Base-by-base conservation (phyloP, 306 rosid genomes). In the Heteromeles arbutifolia region DNA sequence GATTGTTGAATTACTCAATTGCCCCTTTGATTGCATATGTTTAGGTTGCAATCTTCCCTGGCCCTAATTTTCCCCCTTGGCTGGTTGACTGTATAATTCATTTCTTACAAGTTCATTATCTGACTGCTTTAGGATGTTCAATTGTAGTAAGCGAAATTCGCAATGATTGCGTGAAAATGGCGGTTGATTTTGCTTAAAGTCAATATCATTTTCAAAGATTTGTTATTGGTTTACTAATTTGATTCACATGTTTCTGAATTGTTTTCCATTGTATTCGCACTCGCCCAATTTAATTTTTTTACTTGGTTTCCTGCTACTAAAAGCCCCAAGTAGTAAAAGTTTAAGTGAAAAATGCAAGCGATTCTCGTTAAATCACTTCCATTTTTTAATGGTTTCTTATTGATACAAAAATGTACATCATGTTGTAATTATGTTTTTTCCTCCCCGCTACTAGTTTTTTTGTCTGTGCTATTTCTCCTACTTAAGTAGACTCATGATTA, bases 1-100 rank as follows among this genome's bases (percentile, higher is more conserved):
- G 28, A 14, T 74, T 62, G 32, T 6, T 65, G 50, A 74, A 70
- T 82, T 74, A 22, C 32, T n/a, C 26, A 48, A 75, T 83, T 79
- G 41, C 41, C 65, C 58, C 18, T 25, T 32, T 1, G 32, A 67
- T 37, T 48, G 32, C 59, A 22, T 70, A 18, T 52, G 22, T 25
- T 73, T 78, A 22, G 76, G 61, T 59, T 79, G 28, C 75, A 64
- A 12, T 74, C 69, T 32, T 52, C 43, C 37, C 70, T 57, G 11
- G 11, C 31, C 78, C 73, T 31, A 69, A 67, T 53, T 41, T 41
- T 21, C 19, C 4, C 31, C n/a, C 15, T 68, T 44, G 32, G 67
- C 39, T 24, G 37, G 26, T 61, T 61, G 37, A 61, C 12, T 65
- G 67, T 34, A 8, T 19, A 24, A 37, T 52, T 15, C 45, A 31